Evolutionary conservation across 805 yeast genomes (phyloP).

Genomic region (Candida railenensis): DNA sequence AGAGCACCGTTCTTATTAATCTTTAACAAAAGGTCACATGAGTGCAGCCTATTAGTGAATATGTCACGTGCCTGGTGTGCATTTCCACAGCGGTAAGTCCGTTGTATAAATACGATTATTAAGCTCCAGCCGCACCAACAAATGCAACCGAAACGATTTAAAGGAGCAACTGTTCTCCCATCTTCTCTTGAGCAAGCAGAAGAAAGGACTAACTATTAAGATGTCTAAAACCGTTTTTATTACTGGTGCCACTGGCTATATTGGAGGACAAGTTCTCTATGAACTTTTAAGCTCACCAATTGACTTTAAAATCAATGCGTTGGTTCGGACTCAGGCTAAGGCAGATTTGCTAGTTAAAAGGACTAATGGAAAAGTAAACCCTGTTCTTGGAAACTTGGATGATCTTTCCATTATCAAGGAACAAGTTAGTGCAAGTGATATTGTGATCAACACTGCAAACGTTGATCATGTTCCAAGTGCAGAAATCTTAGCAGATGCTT

Average conservation of each 20-base stretch:
- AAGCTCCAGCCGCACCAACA: no score
- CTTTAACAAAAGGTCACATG: no score
- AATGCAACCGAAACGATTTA: no score
- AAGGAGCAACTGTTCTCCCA: no score
- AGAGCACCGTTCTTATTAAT: no score
- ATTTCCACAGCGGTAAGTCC: no score
- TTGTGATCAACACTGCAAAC: conserved; percentile 31
- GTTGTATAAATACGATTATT: no score
- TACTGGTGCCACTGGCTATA: conserved; percentile 36
- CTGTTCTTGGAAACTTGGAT: conserved; percentile 23
- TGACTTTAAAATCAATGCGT: conserved; percentile 17
- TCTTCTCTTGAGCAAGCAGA: no score
- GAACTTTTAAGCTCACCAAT: conserved; percentile 15
- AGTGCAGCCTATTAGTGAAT: no score
- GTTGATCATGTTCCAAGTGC: conserved; percentile 26
- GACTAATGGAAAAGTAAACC: conserved; percentile 15
- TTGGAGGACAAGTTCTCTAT: conserved; percentile 27
- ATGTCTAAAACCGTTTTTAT: conserved; percentile 18
- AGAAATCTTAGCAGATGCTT: conserved; percentile 18
- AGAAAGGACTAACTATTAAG: no score
- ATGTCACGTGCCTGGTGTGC: no score
- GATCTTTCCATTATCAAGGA: conserved; percentile 13
- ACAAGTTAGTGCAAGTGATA: conserved; percentile 20
- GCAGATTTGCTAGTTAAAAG: conserved; percentile 11
- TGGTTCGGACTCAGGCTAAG: conserved; percentile 21